A percentile compares a stretch with the other conserved stretches of the same genome.
Conservation (phyloP, 2,329 filamentous ascomycete genomes). For the Colletotrichum ledebouriae region DNA sequence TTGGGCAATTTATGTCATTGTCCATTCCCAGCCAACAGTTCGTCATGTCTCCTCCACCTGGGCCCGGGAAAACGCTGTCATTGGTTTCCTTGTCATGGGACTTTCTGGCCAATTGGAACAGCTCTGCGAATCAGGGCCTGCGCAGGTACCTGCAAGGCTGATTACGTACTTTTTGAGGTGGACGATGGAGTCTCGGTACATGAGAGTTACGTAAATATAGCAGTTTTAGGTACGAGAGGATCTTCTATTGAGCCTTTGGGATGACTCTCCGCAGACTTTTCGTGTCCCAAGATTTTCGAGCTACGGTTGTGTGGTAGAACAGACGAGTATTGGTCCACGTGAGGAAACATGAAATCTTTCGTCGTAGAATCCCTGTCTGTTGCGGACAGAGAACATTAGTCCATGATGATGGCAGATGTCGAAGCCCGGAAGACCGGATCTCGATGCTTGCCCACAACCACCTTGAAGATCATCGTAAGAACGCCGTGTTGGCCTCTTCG, state of each 20-base stretch:
- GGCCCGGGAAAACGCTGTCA: slow-evolving; percentile 24
- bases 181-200: slow-evolving; percentile 9
- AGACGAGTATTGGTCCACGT: not conserved
- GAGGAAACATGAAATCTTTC: no score
- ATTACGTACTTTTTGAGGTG: slow-evolving; percentile 29
- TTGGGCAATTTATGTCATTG: slow-evolving; percentile 39
- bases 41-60: slow-evolving; percentile 43
- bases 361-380: no score
- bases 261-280: not conserved
- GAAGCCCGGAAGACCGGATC: not conserved
- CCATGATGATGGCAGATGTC: no score
- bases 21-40: slow-evolving; percentile 41
- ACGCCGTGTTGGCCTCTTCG: not conserved
- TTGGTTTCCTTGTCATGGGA: slow-evolving; percentile 30
- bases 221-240: not conserved
- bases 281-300: not conserved
- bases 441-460: not conserved
- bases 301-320: not conserved
- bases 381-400: no score
- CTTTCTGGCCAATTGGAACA: slow-evolving; percentile 33
- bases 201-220: slow-evolving; percentile 13
- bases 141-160: slow-evolving; percentile 20
- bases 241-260: not conserved
- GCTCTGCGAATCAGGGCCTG: slow-evolving; percentile 9
- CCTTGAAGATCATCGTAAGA: slow-evolving; percentile 8